Percentiles rank a stretch among this genome's conserved stretches.
Conservation (phyloP, 768 basidiomycete species). For the Serendipita sp. region DNA sequence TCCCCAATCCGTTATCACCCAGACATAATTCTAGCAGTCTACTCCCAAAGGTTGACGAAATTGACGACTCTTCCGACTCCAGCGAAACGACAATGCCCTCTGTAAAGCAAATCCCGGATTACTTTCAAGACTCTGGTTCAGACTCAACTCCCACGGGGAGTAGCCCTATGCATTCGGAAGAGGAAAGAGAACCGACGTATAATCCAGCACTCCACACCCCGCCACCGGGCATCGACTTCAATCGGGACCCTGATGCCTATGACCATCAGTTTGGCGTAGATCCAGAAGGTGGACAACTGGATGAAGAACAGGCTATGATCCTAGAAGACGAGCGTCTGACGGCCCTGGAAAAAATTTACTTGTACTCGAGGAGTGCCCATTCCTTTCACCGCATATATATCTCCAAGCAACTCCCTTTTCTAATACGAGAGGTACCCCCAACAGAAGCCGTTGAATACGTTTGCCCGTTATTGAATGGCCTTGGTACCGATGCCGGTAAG, state of each 20-base stretch:
- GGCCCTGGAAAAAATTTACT: slow-evolving; percentile 81
- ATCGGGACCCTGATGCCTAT: background rate
- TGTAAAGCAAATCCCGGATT: background rate
- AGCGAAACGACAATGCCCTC: background rate
- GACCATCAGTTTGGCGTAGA: background rate
- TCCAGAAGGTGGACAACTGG: background rate
- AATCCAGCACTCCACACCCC: background rate
- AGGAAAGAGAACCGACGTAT: background rate
- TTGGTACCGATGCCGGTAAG: slow-evolving; percentile 76
- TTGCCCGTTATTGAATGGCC: slow-evolving; percentile 66
- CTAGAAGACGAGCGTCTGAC: slow-evolving; percentile 69
- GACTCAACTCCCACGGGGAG: slow-evolving; percentile 1
- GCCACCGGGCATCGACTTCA: no score
- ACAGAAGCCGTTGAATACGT: slow-evolving; percentile 88
- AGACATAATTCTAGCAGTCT: background rate
- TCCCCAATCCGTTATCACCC: background rate
- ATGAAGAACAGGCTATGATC: slow-evolving; percentile 19
- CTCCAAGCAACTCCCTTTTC: slow-evolving; percentile 62
- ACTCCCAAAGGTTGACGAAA: background rate
- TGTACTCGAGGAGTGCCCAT: slow-evolving; percentile 67
- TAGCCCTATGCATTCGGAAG: background rate
- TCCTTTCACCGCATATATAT: slow-evolving; percentile 65
- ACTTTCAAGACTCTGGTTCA: background rate
- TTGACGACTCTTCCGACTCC: background rate
- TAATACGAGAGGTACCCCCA: slow-evolving; percentile 58